phyloP scores from a whole-genome alignment of 2,329 filamentous ascomycete species.

The Pseudocercospora cruenta region DNA sequence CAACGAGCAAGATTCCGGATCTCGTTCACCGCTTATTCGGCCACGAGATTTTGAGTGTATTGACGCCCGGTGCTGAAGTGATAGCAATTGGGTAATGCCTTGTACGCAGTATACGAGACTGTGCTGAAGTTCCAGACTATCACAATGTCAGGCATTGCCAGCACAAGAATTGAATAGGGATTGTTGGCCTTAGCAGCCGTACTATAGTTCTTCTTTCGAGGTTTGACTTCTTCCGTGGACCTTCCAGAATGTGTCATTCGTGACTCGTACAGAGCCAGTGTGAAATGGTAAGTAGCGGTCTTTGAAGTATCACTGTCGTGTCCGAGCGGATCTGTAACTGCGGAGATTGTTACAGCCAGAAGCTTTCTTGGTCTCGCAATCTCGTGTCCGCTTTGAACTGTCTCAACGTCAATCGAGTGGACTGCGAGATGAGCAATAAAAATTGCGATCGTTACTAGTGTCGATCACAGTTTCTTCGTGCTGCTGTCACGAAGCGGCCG shows the following conservation, averaged over 20 bases:
- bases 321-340: background rate
- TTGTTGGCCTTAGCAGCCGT: background rate
- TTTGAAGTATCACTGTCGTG: background rate
- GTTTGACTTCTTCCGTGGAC: background rate
- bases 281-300: background rate
- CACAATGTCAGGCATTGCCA: background rate
- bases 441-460: background rate
- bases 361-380: background rate
- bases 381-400: background rate
- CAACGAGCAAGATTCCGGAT: background rate
- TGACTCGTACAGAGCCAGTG: background rate
- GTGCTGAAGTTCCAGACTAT: background rate
- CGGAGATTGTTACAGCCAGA: too few relatives aligned
- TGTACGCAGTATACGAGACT: background rate
- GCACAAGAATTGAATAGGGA: background rate
- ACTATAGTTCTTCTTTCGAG: background rate
- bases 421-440: background rate
- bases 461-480: background rate
- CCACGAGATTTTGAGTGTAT: too few relatives aligned
- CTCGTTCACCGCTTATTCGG: too few relatives aligned
- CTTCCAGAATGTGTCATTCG: background rate
- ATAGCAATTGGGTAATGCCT: too few relatives aligned
- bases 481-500: background rate
- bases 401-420: background rate
- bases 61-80: too few relatives aligned